phyloP scores from a whole-genome alignment of 164 flowering plant species.

The Vitis labrusca region DNA sequence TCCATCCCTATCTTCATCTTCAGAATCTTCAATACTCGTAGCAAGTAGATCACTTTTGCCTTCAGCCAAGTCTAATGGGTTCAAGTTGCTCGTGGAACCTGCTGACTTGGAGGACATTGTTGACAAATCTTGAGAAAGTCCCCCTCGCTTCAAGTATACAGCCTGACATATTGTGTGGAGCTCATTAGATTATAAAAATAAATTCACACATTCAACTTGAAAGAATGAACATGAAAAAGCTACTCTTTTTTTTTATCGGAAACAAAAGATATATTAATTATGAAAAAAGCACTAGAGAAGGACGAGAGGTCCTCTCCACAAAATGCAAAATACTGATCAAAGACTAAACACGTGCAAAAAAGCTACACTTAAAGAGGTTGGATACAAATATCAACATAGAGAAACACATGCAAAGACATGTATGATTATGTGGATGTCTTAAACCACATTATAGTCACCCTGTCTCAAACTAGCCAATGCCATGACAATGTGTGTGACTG shows the following conservation, averaged over 20 bases:
- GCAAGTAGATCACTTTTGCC: slow-evolving; percentile 45
- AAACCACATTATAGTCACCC: not conserved
- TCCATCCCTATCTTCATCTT: slow-evolving; percentile 62
- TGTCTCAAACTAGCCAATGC: no score
- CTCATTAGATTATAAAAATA: not conserved
- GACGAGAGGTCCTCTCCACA: no score
- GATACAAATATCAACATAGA: no score
- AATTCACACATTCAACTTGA: not conserved
- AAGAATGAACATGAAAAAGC: no score
- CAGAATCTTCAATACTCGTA: slow-evolving; percentile 41
- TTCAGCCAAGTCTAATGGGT: slow-evolving; percentile 41
- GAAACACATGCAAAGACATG: no score
- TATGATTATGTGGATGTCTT: not conserved
- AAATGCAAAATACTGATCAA: no score
- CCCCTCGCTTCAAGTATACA: slow-evolving; percentile 70
- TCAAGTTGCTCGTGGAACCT: slow-evolving; percentile 30
- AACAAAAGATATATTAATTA: no score
- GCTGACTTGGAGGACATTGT: slow-evolving; percentile 30
- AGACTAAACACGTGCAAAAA: no score
- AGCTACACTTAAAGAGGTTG: no score
- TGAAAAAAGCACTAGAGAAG: no score
- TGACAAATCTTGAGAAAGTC: slow-evolving; percentile 30
- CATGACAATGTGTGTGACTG: not conserved
- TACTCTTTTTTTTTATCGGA: no score
- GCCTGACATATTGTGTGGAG: slow-evolving; percentile 38